phyloP scores from a whole-genome alignment of 176 grass and related monocot genomes.

The Urochloa ruziziensis region DNA sequence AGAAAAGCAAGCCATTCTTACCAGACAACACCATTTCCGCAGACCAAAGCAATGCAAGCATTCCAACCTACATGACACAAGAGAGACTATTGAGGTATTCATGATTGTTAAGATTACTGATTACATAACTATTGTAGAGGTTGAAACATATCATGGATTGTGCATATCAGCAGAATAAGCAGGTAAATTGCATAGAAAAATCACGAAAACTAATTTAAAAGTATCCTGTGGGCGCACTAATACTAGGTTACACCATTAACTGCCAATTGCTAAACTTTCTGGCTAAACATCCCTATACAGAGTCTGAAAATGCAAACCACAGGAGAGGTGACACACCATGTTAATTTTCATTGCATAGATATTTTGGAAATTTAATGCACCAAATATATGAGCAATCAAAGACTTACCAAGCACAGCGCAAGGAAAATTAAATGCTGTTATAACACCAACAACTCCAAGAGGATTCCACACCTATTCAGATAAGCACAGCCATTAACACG shows the following conservation, averaged over 20 bases:
- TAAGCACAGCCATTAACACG: constrained; percentile 28
- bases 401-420: constrained; percentile 87
- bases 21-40: constrained; percentile 94
- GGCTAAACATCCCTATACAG: not conserved
- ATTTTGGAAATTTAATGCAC: constrained; percentile 16
- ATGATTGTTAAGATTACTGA: not conserved
- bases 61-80: constrained; percentile 81
- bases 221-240: not conserved
- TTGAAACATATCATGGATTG: not conserved
- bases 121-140: not conserved
- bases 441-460: constrained; percentile 96
- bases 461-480: constrained; percentile 94
- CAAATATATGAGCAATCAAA: constrained; percentile 15
- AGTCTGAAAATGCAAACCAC: not conserved
- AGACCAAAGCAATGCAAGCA: constrained; percentile 95
- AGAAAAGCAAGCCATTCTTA: constrained; percentile 44
- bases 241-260: not conserved
- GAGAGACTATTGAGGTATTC: constrained; percentile 3
- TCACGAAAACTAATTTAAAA: not conserved
- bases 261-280: not conserved
- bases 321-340: not conserved
- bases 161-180: not conserved
- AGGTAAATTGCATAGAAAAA: not conserved
- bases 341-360: not conserved
- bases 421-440: constrained; percentile 97